These are phyloP conservation scores for Trypanosoma mega DNA, from an alignment of 208 protist species.

Conservation along the genomic window DNA sequence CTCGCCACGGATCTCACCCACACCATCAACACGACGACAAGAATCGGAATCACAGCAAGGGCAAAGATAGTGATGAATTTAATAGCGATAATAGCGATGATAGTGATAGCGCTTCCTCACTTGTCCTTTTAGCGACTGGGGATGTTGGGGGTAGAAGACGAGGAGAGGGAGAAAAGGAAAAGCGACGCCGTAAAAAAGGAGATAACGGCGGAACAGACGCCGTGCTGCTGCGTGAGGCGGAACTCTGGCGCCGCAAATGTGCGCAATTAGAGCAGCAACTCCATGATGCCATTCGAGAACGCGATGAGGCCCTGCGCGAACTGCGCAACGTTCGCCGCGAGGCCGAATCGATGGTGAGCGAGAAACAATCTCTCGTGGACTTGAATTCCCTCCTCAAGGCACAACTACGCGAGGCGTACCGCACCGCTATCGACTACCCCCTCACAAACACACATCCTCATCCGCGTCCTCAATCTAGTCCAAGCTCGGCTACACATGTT, in stretches of 20 bases:
- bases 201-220: no score
- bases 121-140: no score
- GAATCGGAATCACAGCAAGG: constrained; percentile 17
- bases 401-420: constrained; percentile 80
- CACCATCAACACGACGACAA: constrained; percentile 30
- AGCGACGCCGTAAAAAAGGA: no score
- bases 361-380: constrained; percentile 82
- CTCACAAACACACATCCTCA: neutral
- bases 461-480: no score
- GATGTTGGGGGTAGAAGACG: neutral
- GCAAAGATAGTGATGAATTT: constrained; percentile 17
- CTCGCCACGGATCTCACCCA: constrained; percentile 20
- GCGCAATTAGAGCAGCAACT: constrained; percentile 77
- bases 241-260: constrained; percentile 75
- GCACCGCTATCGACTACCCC: constrained; percentile 33
- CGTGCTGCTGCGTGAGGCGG: constrained; percentile 53
- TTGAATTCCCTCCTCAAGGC: constrained; percentile 86
- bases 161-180: neutral
- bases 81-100: constrained; percentile 8
- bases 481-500: constrained; percentile 12
- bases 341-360: constrained; percentile 39
- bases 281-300: constrained; percentile 56
- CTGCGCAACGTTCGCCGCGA: constrained; percentile 48
- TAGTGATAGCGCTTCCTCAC: neutral
- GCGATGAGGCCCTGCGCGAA: constrained; percentile 57